These are phyloP conservation scores for Pholiota molesta DNA, from an alignment of 768 basidiomycete genomes.

Conservation along the genomic window DNA sequence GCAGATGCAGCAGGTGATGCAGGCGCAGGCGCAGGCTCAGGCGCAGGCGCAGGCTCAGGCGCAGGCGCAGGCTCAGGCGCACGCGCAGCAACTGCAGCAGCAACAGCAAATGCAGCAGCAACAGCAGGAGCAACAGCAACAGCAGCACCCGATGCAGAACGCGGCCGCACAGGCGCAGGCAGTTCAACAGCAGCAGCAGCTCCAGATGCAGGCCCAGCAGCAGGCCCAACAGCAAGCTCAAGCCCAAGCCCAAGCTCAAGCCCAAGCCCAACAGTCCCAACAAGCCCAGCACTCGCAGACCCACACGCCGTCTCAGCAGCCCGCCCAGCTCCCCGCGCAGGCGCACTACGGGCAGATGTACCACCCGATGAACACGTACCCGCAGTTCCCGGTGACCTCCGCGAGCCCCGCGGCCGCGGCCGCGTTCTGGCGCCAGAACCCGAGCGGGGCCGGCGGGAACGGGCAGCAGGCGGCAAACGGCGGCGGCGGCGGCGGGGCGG, in stretches of 20 bases:
- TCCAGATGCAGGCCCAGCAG: background rate
- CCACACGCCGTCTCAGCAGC: background rate
- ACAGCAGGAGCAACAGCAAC: constrained; percentile 1
- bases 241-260: background rate
- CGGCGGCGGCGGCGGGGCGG: background rate
- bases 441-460: background rate
- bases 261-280: background rate
- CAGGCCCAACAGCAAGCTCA: background rate
- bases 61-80: background rate
- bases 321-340: background rate
- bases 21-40: background rate
- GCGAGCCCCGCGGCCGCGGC: background rate
- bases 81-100: background rate
- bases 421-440: constrained; percentile 1
- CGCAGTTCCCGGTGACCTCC: background rate
- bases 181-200: background rate
- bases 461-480: background rate
- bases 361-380: background rate
- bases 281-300: background rate
- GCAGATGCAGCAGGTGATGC: constrained; percentile 1
- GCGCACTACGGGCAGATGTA: background rate
- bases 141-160: background rate
- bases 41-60: constrained; percentile 1
- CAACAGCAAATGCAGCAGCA: constrained; percentile 2
- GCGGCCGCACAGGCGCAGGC: background rate